phyloP scores from a whole-genome alignment of 2,329 filamentous ascomycete species.

The Phaeosphaeriaceae sp. region DNA sequence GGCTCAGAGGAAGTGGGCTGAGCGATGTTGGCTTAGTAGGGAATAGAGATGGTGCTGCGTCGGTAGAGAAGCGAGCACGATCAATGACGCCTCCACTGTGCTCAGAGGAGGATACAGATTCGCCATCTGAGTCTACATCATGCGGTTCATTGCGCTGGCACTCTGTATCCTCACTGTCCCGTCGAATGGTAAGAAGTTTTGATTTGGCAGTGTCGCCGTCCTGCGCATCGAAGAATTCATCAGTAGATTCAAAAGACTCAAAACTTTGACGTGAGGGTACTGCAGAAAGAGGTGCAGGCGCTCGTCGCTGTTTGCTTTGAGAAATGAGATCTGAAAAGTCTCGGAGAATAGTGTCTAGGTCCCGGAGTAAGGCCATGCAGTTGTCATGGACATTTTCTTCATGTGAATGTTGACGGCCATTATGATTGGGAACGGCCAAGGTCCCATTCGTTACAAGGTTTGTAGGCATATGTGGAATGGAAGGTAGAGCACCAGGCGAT shows the following conservation, averaged over 20 bases:
- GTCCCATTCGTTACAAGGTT: conserved; percentile 35
- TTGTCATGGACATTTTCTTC: conserved; percentile 78
- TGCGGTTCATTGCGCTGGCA: conserved; percentile 40
- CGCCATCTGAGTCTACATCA: conserved; percentile 56
- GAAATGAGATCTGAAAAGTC: conserved; percentile 81
- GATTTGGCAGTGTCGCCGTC: conserved; percentile 59
- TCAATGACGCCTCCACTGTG: conserved; percentile 57
- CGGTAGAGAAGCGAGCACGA: conserved; percentile 36
- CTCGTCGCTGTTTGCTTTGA: conserved; percentile 78
- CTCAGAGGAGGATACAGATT: conserved; percentile 70
- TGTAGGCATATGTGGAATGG: conserved; percentile 44
- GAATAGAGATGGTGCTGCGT: conserved; percentile 63
- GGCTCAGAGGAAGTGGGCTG: conserved; percentile 74
- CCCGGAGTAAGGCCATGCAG: conserved; percentile 79
- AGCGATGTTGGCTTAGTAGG: conserved; percentile 78
- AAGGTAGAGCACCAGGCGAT: conserved; percentile 45
- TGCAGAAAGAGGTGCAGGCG: conserved; percentile 54
- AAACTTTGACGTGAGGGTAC: conserved; percentile 68
- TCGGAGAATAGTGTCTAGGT: conserved; percentile 81
- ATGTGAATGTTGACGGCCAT: conserved; percentile 50
- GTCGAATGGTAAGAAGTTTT: conserved; percentile 76
- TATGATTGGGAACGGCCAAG: conserved; percentile 46
- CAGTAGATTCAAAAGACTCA: conserved; percentile 74
- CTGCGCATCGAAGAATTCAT: conserved; percentile 95
- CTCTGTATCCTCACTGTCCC: conserved; percentile 64